Evolutionary conservation across 495 filamentous ascomycete species (phyloP).

Genomic region (Lindgomyces ingoldianus): DNA sequence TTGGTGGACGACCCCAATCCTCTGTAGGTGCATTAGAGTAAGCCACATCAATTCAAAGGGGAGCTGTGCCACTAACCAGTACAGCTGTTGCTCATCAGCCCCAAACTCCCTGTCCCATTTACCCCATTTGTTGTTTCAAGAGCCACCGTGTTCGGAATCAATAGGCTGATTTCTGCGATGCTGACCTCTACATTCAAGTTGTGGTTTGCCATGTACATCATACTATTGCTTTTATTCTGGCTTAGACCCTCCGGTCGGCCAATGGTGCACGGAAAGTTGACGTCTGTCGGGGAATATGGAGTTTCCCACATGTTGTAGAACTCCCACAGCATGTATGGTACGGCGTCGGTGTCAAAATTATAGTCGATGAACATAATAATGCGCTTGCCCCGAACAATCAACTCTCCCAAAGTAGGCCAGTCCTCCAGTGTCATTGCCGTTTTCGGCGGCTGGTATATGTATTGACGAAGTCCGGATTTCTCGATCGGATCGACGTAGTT

Average conservation of each 20-base stretch:
- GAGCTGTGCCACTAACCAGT: slow-evolving; percentile 50
- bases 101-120: slow-evolving; percentile 68
- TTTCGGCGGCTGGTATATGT: slow-evolving; percentile 67
- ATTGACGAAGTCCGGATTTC: slow-evolving; percentile 54
- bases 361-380: slow-evolving; percentile 77
- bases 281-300: slow-evolving; percentile 62
- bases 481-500: slow-evolving; percentile 50
- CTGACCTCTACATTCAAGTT: slow-evolving; percentile 78
- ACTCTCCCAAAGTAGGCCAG: slow-evolving; percentile 80
- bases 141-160: slow-evolving; percentile 73
- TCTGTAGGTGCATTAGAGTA: slow-evolving; percentile 24
- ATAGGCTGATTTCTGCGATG: slow-evolving; percentile 57
- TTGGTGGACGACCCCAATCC: slow-evolving; percentile 72
- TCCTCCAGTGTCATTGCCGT: slow-evolving; percentile 68
- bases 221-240: slow-evolving; percentile 53
- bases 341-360: slow-evolving; percentile 72
- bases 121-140: slow-evolving; percentile 70
- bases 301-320: slow-evolving; percentile 70
- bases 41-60: neutral
- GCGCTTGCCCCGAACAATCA: slow-evolving; percentile 70
- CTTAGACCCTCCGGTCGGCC: slow-evolving; percentile 63
- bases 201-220: slow-evolving; percentile 90
- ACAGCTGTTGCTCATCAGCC: slow-evolving; percentile 67
- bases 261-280: slow-evolving; percentile 59
- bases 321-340: slow-evolving; percentile 69